These are phyloP conservation scores for Yamagishiella unicocca DNA, from an alignment of 139 green algal species.

Conservation along the genomic window DNA sequence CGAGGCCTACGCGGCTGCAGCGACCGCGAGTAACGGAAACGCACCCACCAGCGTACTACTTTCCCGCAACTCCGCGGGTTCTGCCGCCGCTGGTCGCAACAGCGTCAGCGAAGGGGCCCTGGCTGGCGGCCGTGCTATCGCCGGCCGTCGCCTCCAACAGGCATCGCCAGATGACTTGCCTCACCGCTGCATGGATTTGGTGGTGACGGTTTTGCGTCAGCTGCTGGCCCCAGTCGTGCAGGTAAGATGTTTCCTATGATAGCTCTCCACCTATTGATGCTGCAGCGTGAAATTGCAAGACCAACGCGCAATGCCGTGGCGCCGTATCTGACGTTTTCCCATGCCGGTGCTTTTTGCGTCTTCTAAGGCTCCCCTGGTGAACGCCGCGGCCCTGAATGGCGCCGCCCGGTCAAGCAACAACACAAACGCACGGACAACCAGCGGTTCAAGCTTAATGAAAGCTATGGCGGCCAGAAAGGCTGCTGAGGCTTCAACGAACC, in stretches of 20 bases:
- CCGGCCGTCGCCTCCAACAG: not conserved
- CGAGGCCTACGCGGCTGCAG: conserved; percentile 11
- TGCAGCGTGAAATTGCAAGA: no score
- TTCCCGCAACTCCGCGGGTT: not conserved
- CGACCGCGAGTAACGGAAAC: not conserved
- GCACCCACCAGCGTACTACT: not conserved
- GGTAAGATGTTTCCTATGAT: not conserved
- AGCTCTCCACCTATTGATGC: no score
- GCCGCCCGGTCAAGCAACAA: not conserved
- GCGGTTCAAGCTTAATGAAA: not conserved
- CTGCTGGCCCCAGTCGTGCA: conserved; percentile 8
- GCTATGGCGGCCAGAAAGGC: no score
- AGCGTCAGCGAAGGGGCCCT: not conserved
- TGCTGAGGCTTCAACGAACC: no score
- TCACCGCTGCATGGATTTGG: conserved; percentile 8
- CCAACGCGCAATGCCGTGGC: no score
- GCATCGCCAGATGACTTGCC: not conserved
- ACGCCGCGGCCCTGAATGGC: not conserved
- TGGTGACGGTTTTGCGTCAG: not conserved
- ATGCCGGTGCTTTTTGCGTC: not conserved
- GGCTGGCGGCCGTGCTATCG: not conserved
- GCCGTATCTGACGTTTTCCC: not conserved
- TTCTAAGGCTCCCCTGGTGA: not conserved
- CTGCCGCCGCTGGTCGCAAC: not conserved
- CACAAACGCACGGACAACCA: not conserved